A percentile compares a stretch with the other conserved stretches of the same genome.
These are phyloP conservation scores for Hippophae rhamnoides DNA, from an alignment of 306 rosid genomes.

Conservation along the genomic window DNA sequence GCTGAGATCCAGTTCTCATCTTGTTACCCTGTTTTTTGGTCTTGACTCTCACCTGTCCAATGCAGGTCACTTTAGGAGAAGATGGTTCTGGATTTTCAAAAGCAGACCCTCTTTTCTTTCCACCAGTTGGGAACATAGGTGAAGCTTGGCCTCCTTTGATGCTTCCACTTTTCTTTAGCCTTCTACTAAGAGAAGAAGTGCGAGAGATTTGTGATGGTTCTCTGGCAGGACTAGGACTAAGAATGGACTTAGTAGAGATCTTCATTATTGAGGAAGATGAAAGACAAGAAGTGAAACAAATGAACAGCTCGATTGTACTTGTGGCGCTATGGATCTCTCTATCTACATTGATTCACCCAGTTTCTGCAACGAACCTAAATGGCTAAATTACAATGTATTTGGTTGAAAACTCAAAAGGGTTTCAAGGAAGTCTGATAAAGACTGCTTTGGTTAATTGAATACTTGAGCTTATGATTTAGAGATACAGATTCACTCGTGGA, in stretches of 20 bases:
- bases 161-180: conserved; percentile 65
- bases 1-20: conserved; percentile 59
- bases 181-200: conserved; percentile 69
- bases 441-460: conserved; percentile 4
- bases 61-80: conserved; percentile 89
- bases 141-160: conserved; percentile 83
- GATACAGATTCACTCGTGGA: conserved; percentile 3
- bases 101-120: conserved; percentile 44
- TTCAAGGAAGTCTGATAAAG: neutral
- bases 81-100: conserved; percentile 93
- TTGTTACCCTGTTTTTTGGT: conserved; percentile 85
- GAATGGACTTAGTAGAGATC: conserved; percentile 73
- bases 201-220: conserved; percentile 73
- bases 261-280: conserved; percentile 75
- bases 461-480: conserved; percentile 8
- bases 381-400: neutral
- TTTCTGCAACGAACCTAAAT: conserved; percentile 7
- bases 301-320: conserved; percentile 54
- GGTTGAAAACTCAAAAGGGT: conserved; percentile 6
- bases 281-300: conserved; percentile 66
- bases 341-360: conserved; percentile 28
- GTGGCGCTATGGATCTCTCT: conserved; percentile 41
- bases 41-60: conserved; percentile 88
- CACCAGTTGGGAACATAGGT: conserved; percentile 77
- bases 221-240: conserved; percentile 62